These are phyloP conservation scores for Vinca minor DNA, from an alignment of 257 asterid species.

Conservation along the genomic window DNA sequence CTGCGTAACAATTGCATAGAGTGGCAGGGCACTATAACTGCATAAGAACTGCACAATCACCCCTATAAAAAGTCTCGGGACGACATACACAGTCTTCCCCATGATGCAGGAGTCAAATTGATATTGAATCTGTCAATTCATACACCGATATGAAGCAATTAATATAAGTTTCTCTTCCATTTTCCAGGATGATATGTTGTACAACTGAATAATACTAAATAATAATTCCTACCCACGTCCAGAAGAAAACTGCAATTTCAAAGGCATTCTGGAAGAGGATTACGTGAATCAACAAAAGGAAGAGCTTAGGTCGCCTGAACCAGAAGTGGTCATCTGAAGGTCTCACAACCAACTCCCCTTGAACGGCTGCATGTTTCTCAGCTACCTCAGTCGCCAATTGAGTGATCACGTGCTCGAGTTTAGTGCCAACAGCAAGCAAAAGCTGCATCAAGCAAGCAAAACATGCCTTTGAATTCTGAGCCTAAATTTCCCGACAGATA, in stretches of 20 bases:
- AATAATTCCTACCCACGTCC: constrained; percentile 43
- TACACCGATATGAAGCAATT: too few species aligned
- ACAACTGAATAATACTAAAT: too few species aligned
- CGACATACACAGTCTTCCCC: constrained; percentile 39
- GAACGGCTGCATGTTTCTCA: constrained; percentile 25
- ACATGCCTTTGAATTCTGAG: not conserved
- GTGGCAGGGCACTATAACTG: constrained; percentile 78
- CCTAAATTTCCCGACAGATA: too few species aligned
- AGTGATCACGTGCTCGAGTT: constrained; percentile 57
- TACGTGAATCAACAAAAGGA: constrained; percentile 29
- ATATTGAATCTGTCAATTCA: too few species aligned
- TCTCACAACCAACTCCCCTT: constrained; percentile 28
- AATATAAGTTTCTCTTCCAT: too few species aligned
- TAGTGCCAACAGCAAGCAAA: constrained; percentile 53
- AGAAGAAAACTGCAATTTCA: constrained; percentile 37
- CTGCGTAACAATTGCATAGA: constrained; percentile 74
- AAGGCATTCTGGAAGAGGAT: constrained; percentile 36
- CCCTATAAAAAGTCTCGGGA: constrained; percentile 56
- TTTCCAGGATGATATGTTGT: too few species aligned
- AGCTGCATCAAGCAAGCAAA: constrained; percentile 31
- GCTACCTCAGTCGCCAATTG: constrained; percentile 34
- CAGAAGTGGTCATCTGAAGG: constrained; percentile 42
- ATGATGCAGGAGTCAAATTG: constrained; percentile 65
- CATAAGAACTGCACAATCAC: constrained; percentile 60
- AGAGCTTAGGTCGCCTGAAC: constrained; percentile 28